Evolutionary conservation across 1,139 yeast genomes (phyloP), one percentile per base, ranked within the genome.

Genomic region (Lodderomyces theae): DNA sequence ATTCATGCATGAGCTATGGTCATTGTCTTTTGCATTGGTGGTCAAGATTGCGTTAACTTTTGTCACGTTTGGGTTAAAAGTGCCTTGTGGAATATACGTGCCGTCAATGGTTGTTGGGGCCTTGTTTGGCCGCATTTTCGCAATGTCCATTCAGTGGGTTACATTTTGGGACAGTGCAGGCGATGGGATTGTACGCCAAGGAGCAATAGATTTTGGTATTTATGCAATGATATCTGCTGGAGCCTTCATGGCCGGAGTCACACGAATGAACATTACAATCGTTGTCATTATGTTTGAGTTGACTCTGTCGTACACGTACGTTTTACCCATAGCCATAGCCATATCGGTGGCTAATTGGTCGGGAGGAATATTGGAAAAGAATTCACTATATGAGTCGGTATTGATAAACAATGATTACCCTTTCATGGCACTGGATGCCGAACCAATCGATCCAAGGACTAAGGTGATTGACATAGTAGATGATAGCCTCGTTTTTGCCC

Each of bases 41-140:
- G 61, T 75, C 37, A 80, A 79, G 48, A 50, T 74, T 1, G 41
- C 69, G 2, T 59, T 80, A 25, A 79, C 84, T 0, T 64, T 73
- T 22, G 54, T 79, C 9, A 77, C 85, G 0, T 78, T 79, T 57
- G 87, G 87, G 1, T 57, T 79, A 42, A 80, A 79, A 51, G 64
- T 81, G 2, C 87, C 87, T 0, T 73, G 80, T 41, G 87, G 87
- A 17, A 77, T 81, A 17, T 81, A 81, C 52, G 82, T 81, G 0
- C 87, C 87, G 1, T 76, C 84, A 1, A 79, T 81, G 86, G 83
- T 80, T 1, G 67, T 74, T 41, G 87, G 87, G 6, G 86, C 86
- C 0, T 59, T 81, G 12, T 79, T 77, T 60, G 87, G 87, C 0
- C 56, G 85, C 21, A 56, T 74, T 5, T 64, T 77, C 44, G 80